Percentiles rank a stretch among this genome's conserved stretches.
These are phyloP conservation scores for Metarhizium humberi DNA, from an alignment of 2,329 filamentous ascomycete species.

Conservation along the genomic window DNA sequence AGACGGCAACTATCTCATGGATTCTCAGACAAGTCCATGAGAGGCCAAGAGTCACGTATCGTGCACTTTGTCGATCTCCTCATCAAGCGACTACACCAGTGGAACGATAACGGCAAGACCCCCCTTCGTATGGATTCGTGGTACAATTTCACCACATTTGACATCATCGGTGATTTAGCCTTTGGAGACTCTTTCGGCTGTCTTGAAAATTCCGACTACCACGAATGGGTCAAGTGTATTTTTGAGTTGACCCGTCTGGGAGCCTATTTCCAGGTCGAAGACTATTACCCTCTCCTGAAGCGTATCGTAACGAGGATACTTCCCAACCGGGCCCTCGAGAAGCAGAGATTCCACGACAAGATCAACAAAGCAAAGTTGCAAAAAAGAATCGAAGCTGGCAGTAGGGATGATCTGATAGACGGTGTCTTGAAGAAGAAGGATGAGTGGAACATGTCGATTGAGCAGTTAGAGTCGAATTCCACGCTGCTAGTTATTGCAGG, in stretches of 20 bases:
- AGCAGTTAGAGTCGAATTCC: constrained; percentile 1
- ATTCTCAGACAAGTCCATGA: constrained; percentile 15
- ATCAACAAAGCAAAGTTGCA: background rate
- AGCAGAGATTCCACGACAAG: background rate
- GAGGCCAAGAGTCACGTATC: constrained; percentile 19
- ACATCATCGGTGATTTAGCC: constrained; percentile 18
- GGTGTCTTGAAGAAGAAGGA: background rate
- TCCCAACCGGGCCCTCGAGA: background rate
- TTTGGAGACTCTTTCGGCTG: constrained; percentile 18
- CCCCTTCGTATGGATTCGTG: constrained; percentile 12
- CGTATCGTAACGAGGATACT: background rate
- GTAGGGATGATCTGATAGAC: constrained; percentile 1
- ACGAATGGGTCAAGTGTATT: constrained; percentile 13
- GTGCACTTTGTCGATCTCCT: constrained; percentile 29
- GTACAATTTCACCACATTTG: constrained; percentile 19
- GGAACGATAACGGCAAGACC: constrained; percentile 7
- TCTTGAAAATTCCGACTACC: constrained; percentile 13
- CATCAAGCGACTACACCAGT: constrained; percentile 24
- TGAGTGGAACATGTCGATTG: background rate
- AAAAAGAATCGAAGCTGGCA: background rate
- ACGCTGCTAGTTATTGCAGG: constrained; percentile 19
- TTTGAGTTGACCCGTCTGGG: constrained; percentile 4
- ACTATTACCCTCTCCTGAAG: constrained; percentile 1
- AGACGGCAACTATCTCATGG: constrained; percentile 11
- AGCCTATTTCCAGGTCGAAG: background rate